Percentiles rank a stretch among this genome's conserved stretches.
Evolutionary conservation across 257 asterid species (phyloP).

Genomic region (Penstemon eatonii): DNA sequence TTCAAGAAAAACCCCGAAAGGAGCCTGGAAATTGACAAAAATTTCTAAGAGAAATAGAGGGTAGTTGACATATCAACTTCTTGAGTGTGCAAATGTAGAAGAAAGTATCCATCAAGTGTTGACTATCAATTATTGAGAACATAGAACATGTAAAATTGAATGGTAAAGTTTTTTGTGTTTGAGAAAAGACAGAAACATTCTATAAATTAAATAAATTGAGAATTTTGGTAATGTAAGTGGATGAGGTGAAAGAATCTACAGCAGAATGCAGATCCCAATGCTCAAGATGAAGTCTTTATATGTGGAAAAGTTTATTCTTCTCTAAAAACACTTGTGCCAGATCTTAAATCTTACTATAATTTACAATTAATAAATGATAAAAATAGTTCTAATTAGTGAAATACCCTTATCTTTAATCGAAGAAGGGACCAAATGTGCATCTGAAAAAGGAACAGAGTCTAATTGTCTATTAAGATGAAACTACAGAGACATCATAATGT

Average conservation of each 20-base stretch:
- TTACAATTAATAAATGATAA: neutral
- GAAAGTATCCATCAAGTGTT: conserved; percentile 25
- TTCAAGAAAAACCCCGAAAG: neutral
- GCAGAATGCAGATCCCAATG: conserved; percentile 32
- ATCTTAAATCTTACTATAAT: neutral
- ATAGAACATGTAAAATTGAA: conserved; percentile 21
- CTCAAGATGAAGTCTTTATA: conserved; percentile 24
- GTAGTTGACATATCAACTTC: conserved; percentile 27
- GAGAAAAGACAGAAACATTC: conserved; percentile 17
- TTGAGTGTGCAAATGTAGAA: conserved; percentile 21
- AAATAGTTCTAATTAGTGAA: conserved; percentile 1
- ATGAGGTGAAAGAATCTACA: conserved; percentile 12
- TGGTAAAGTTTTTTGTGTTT: conserved; percentile 24
- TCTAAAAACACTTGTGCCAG: conserved; percentile 2
- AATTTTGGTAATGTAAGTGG: conserved; percentile 9
- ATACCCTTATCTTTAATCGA: neutral
- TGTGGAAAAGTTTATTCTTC: conserved; percentile 22
- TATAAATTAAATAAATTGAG: neutral
- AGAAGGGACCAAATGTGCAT: conserved; percentile 9
- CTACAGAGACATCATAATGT: conserved; percentile 13
- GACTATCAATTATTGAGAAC: conserved; percentile 37
- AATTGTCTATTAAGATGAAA: neutral
- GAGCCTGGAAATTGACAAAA: neutral
- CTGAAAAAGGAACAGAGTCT: neutral
- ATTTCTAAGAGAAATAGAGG: neutral